Evolutionary conservation across 352 stramenopile species (phyloP), one percentile per base, ranked within the genome.

Genomic region (Globisporangium carolinianum): DNA sequence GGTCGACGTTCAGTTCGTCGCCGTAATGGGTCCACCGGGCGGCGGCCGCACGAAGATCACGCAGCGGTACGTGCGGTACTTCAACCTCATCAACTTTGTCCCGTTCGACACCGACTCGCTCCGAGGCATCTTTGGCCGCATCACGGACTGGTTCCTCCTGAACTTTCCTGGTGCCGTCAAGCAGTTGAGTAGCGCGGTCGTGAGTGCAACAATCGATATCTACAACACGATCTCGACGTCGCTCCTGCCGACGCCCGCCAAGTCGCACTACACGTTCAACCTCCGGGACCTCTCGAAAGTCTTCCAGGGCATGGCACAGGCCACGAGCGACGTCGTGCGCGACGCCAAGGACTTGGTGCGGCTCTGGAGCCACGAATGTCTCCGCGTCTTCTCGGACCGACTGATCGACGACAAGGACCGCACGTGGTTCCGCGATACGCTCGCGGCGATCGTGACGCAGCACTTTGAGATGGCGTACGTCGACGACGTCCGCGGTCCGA

Each of bases 211-310:
- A 14, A 92, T 98, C 45, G 83, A 92, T 50, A 83, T 98, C 32
- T 98, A 98, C 76, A 91, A 96, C 64, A 83, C 72, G 11, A 97
- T 98, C 43, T 87, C 86, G 2, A 71, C 86, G 3, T 90, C 85
- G 47, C 65, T 98, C n/a, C 45, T 97, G 24, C 91, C 92, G 32
- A 98, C 92, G n/a, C 92, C 92, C 1, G 76, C 83, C 43, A 97
- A 97, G 69, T 96, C 83, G 4, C 92, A 98, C 63, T 98, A 98
- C 65, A 97, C 91, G 14, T 98, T 98, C 71, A 98, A 98, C 58
- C 68, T 98, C 14, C 84, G 92, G 7, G 91, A 98, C 62, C 66
- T 98, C 41, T 93, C 82, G 55, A 97, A 97, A 63, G 89, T 98
- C 4, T 97, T 98, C 60, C 90, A 97, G 52, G 91, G 91, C 5